Evolutionary conservation across 177 flowering plant species (phyloP), one percentile per base, ranked within the genome.

Genomic region (Viscum album): DNA sequence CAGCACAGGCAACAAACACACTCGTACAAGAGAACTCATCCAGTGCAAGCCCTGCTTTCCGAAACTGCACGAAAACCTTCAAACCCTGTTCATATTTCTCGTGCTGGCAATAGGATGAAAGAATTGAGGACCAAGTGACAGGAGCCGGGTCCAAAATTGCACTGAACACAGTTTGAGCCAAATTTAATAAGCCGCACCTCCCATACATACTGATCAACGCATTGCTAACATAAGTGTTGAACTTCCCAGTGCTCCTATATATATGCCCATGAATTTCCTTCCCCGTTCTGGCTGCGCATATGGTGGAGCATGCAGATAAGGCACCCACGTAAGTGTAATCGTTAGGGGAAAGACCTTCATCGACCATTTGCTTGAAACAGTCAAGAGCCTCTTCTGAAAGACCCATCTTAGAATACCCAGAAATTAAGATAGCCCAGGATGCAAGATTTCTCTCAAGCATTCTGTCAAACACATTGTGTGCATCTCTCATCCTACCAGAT

Each of bases 251-350:
- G 35, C 36, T 31, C 75, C 78, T 76, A 66, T 50, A 80, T 43
- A 83, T 71, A 70, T 74, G 78, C 59, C 76, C 85, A 71, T 85
- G 88, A 74, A 82, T 68, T 70, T 80, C 85, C 74, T 80, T 83
- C 23, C 88, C 85, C 29, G 37, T 64, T 62, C 78, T 74, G 4
- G 39, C 56, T 56, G 75, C 78, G 34, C 71, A 56, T n/a, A 76
- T 29, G 36, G 67, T 62, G 39, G 83, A 75, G 72, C 83, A 85
- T 68, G 83, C 80, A 0, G 84, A 78, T 19, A 83, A 11, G 34
- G 73, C 81, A 31, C 78, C 74, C 17, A 80, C 86, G 65, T 74
- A 83, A 63, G 83, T 75, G 68, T 69, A 79, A 67, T 68, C 32
- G 71, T 85, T 81, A 0, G 83, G 86, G 29, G 35, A 19, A 45